Evolutionary conservation across 345 rosid genomes (phyloP).

Genomic region (Aquilaria malaccensis): DNA sequence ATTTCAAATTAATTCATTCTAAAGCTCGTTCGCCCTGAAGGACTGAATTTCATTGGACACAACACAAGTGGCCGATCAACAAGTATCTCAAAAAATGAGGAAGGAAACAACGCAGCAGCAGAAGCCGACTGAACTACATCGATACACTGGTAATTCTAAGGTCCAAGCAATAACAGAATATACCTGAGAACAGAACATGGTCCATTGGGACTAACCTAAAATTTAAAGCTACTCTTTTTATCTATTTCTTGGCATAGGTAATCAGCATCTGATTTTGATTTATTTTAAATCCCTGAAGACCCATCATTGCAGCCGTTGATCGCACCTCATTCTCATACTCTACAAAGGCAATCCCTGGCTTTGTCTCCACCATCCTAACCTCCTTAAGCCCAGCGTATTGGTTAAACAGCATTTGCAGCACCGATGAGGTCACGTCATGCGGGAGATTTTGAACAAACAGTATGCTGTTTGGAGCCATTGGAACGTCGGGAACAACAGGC

Average conservation of each 20-base stretch:
- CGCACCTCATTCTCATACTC: slow-evolving; percentile 89
- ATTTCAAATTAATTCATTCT: too few relatives aligned
- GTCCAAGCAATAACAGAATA: too few relatives aligned
- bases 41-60: too few relatives aligned
- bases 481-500: slow-evolving; percentile 67
- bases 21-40: too few relatives aligned
- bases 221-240: not conserved
- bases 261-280: slow-evolving; percentile 66
- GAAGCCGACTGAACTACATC: too few relatives aligned
- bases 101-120: too few relatives aligned
- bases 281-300: slow-evolving; percentile 74
- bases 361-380: slow-evolving; percentile 92
- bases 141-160: too few relatives aligned
- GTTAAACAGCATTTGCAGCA: slow-evolving; percentile 70
- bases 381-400: slow-evolving; percentile 85
- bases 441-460: slow-evolving; percentile 93
- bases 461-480: slow-evolving; percentile 90
- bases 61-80: too few relatives aligned
- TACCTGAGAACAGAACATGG: too few relatives aligned
- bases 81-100: too few relatives aligned
- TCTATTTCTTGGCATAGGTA: slow-evolving; percentile 91
- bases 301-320: slow-evolving; percentile 81
- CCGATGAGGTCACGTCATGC: slow-evolving; percentile 71
- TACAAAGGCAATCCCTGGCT: slow-evolving; percentile 97
- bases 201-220: too few relatives aligned